A percentile compares a stretch with the other conserved stretches of the same genome.
phyloP scores from a whole-genome alignment of 1,284 basidiomycete species.

The Trametes versicolor region DNA sequence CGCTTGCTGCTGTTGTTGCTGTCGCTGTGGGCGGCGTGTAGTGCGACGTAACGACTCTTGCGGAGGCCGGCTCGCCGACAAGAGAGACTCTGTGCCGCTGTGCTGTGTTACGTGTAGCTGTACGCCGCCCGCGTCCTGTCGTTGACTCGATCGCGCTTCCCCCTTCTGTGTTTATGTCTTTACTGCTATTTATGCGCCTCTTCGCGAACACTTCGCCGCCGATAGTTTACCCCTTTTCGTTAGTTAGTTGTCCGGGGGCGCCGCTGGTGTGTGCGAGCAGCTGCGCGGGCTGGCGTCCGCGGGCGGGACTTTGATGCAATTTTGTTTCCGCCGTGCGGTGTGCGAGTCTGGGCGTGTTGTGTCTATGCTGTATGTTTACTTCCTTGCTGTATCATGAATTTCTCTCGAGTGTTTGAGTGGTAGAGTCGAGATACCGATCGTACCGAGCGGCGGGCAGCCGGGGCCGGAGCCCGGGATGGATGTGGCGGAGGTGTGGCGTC shows the following conservation, averaged over 20 bases:
- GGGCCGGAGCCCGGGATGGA: not conserved
- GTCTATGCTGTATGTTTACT: constrained; percentile 8
- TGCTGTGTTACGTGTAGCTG: not conserved
- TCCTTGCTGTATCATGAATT: constrained; percentile 1
- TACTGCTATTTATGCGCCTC: constrained; percentile 17
- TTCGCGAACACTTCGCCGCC: constrained; percentile 6
- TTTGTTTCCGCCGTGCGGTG: not conserved
- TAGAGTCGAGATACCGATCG: not conserved
- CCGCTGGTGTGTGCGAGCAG: not conserved
- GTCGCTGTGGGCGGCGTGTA: constrained; percentile 20
- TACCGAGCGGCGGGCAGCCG: not conserved
- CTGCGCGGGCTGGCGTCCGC: too few relatives aligned
- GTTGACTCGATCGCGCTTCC: constrained; percentile 22
- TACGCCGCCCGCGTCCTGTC: constrained; percentile 31
- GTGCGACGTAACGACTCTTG: constrained; percentile 10
- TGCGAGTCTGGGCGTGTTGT: not conserved
- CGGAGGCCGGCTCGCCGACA: constrained; percentile 18
- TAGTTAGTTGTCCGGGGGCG: constrained; percentile 2
- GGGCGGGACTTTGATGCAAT: constrained; percentile 10
- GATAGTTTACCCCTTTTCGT: not conserved
- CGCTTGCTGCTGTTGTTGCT: not conserved
- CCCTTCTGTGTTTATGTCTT: constrained; percentile 7
- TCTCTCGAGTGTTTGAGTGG: not conserved
- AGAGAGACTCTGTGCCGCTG: constrained; percentile 4
- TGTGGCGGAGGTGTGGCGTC: constrained; percentile 6